A percentile compares a stretch with the other conserved stretches of the same genome.
These are phyloP conservation scores for Saccharomycopsis hybrid DNA, from an alignment of 1,139 yeast genomes.

Conservation along the genomic window DNA sequence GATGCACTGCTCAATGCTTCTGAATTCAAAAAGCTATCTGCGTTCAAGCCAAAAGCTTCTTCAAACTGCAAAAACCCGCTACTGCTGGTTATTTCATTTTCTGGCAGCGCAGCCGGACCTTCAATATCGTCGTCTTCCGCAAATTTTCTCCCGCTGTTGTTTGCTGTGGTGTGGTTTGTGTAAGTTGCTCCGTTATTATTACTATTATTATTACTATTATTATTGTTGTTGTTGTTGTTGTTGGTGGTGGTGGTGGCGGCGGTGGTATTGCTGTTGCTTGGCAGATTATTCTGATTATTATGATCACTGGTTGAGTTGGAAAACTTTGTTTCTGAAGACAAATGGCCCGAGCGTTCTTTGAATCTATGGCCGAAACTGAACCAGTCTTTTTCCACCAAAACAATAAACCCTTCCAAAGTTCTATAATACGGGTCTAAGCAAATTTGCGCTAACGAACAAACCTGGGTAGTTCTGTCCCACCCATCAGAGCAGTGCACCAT, in stretches of 20 bases:
- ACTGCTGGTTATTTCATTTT: no score
- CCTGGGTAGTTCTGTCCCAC: slow-evolving; percentile 95
- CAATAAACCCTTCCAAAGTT: slow-evolving; percentile 80
- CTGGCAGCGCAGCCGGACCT: no score
- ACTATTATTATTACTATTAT: slow-evolving; percentile 24
- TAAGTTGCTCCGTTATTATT: slow-evolving; percentile 14
- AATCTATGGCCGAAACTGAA: slow-evolving; percentile 89
- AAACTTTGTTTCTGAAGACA: slow-evolving; percentile 39
- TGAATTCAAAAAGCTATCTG: slow-evolving; percentile 16
- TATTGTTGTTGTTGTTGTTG: no score
- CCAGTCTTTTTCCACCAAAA: slow-evolving; percentile 91
- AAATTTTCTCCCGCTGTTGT: slow-evolving; percentile 1
- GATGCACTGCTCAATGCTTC: slow-evolving; percentile 24
- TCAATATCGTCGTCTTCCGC: neutral
- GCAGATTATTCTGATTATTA: no score
- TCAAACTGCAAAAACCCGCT: slow-evolving; percentile 11
- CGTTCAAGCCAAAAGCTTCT: slow-evolving; percentile 11
- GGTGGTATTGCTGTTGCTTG: no score
- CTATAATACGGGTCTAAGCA: slow-evolving; percentile 89
- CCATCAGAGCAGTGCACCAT: slow-evolving; percentile 95
- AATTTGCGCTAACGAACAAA: slow-evolving; percentile 75
- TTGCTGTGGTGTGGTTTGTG: slow-evolving; percentile 11
- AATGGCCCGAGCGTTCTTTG: slow-evolving; percentile 74
- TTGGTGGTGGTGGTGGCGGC: no score
- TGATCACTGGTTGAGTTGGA: slow-evolving; percentile 19